Conservation (phyloP, 2,329 filamentous ascomycete genomes). For the Botrytis byssoidea region DNA sequence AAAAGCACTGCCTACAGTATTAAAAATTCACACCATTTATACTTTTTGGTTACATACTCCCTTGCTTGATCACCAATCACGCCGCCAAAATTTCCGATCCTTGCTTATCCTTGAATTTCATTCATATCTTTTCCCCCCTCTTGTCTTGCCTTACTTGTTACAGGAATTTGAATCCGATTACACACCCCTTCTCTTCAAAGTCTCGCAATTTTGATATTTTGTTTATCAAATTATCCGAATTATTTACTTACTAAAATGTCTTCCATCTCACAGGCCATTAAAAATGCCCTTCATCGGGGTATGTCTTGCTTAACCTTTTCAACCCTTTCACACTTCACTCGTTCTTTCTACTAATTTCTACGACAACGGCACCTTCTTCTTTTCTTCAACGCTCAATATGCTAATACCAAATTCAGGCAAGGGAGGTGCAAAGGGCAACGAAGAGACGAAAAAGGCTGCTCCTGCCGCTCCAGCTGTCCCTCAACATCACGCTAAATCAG, state of each 20-base stretch:
- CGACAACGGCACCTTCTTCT: not conserved
- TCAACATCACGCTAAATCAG: slow-evolving; percentile 42
- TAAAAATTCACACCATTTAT: not conserved
- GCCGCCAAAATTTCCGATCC: not conserved
- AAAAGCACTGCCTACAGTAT: not conserved
- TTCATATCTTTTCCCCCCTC: not conserved
- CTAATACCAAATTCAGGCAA: slow-evolving; percentile 15
- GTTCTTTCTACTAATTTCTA: no score
- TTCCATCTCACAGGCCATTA: slow-evolving; percentile 21
- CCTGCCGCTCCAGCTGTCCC: slow-evolving; percentile 55
- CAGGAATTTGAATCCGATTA: not conserved
- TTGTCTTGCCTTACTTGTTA: not conserved
- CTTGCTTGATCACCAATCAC: not conserved
- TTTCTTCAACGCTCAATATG: not conserved
- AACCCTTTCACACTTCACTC: not conserved
- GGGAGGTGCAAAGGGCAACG: slow-evolving; percentile 51
- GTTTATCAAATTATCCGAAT: not conserved
- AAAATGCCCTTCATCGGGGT: slow-evolving; percentile 21
- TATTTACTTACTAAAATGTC: slow-evolving; percentile 20
- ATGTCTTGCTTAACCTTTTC: not conserved
- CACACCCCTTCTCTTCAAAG: not conserved
- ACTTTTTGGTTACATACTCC: not conserved
- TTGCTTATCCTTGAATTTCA: slow-evolving; percentile 6
- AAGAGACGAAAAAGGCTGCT: slow-evolving; percentile 47
- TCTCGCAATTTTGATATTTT: not conserved